Base-by-base conservation (phyloP, 75 land plant species). In the Ceratopteris richardii region DNA sequence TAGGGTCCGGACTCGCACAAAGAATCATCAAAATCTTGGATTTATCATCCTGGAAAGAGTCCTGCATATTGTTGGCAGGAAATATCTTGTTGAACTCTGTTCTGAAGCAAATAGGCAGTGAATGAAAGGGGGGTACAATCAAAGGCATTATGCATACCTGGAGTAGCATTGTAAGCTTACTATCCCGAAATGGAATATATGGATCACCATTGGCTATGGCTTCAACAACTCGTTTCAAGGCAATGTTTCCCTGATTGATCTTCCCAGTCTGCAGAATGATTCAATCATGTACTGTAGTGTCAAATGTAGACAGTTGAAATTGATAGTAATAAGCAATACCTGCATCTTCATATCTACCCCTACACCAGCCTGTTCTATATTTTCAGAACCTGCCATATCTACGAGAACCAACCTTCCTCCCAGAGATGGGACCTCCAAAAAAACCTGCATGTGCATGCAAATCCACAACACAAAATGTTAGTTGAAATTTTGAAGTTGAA, bases 321-420 rank as follows among this genome's bases (percentile, higher is more conserved):
- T 10, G 14, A 40, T 14, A 40, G 9, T 14, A 14, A 40, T 14
- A 40, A 40, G 3, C 50, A 21, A 14, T 71, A 92, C 97, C 89
- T 92, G 97, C 85, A 89, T 64, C 84, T 93, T 93, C n/a, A 84
- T 76, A 59, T 93, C 98, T 16, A 75, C 66, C 14, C 98, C 98
- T 54, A 84, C 77, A 18, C 98, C 98, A 59, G 98, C 90, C 70
- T 88, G 93, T 14, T 93, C 98, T 23, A 88, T 75, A 52, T 93
- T 93, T 58, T 93, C 98, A 47, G 98, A 93, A 25, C 98, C 98
- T 21, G 98, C 98, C 98, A 93, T 93, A 63, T 93, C 98, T 19
- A 93, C 96, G 57, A 93, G 85, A 80, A 93, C 82, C 56, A 93
- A 60, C 58, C 90, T 77, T 44, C 98, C 98, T 44, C 98, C 98